Evolutionary conservation across 106 monocot genomes (phyloP), one percentile per base, ranked within the genome.

Genomic region (Dioscorea zingiberensis): DNA sequence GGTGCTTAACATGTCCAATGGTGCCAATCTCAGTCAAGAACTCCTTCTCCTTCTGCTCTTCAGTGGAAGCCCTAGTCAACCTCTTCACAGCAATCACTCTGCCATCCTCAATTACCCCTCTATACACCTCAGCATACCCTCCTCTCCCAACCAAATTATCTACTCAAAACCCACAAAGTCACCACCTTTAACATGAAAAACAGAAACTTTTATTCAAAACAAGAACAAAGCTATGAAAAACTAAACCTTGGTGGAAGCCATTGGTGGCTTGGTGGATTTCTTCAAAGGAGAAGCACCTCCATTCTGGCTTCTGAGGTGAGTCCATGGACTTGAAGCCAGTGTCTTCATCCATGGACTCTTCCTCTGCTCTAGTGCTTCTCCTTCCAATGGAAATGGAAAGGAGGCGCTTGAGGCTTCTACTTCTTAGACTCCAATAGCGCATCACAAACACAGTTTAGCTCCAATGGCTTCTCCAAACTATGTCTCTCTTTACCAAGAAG

Each of bases 71-170:
- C 13, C 63, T 55, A 14, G 48, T 73, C 72, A 88, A 70, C 65
- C 76, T 56, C 73, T 88, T 84, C 54, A 88, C 84, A 2, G 84
- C 88, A 21, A 88, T 62, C 69, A 48, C 69, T 38, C 64, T 44
- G 10, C 88, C 84, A 22, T 76, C 70, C 11, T 74, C 67, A 14
- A 88, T 51, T 16, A 78, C 73, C 59, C 88, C 88, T 48, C 60
- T 77, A 73, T 84, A 88, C 22, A 88, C 88, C 66, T 88, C 84
- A 0, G 84, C 75, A 32, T 78, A 79, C 46, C 88, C 88, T 9
- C 84, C 88, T 71, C 76, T 78, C 9, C 84, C 88, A n/a, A 84
- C 88, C 73, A 88, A 51, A 32, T 88, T 88, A 72, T 75, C 87
- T 87, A 71, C 65, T 54, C 22, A 48, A 62, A 25, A 44, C 38